These are phyloP conservation scores for Mercurialis annua DNA, from an alignment of 345 rosid species.

Conservation along the genomic window DNA sequence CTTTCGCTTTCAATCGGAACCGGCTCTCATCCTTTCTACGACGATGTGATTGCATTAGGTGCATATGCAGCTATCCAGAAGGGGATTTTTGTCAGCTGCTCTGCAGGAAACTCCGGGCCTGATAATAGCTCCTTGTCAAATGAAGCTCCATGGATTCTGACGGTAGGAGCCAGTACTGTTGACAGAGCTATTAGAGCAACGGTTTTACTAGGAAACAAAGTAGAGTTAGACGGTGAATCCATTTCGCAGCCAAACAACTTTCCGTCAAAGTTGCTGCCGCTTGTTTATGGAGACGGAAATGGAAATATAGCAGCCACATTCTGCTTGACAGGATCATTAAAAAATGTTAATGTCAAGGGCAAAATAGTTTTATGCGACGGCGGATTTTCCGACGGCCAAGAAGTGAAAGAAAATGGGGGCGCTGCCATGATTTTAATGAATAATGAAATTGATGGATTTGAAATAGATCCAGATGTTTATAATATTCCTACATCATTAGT, in stretches of 20 bases:
- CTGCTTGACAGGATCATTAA: slow-evolving; percentile 4
- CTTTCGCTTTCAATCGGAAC: slow-evolving; percentile 51
- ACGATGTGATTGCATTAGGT: slow-evolving; percentile 32
- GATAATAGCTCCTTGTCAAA: slow-evolving; percentile 15
- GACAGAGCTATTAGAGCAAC: slow-evolving; percentile 30
- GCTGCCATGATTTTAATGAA: slow-evolving; percentile 22
- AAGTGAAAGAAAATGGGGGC: slow-evolving; percentile 18
- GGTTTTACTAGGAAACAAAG: slow-evolving; percentile 31
- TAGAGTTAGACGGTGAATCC: slow-evolving; percentile 7
- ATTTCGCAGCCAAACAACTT: background rate
- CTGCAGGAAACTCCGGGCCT: slow-evolving; percentile 41
- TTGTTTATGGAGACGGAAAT: slow-evolving; percentile 10
- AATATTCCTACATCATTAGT: slow-evolving; percentile 17
- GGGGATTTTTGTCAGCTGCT: slow-evolving; percentile 36
- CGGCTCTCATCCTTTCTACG: slow-evolving; percentile 18
- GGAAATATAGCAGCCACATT: background rate
- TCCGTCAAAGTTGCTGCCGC: slow-evolving; percentile 6
- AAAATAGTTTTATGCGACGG: slow-evolving; percentile 9
- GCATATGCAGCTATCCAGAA: slow-evolving; percentile 31
- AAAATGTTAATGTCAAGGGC: slow-evolving; percentile 9
- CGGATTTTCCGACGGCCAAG: slow-evolving; percentile 5
- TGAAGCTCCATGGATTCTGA: slow-evolving; percentile 42
- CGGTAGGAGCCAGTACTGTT: slow-evolving; percentile 36
- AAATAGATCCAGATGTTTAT: background rate
- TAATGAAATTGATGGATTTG: background rate